Percentiles rank a stretch among this genome's conserved stretches.
Evolutionary conservation across 441 rosid species (phyloP).

Genomic region (Euphorbia schlechtendalii): DNA sequence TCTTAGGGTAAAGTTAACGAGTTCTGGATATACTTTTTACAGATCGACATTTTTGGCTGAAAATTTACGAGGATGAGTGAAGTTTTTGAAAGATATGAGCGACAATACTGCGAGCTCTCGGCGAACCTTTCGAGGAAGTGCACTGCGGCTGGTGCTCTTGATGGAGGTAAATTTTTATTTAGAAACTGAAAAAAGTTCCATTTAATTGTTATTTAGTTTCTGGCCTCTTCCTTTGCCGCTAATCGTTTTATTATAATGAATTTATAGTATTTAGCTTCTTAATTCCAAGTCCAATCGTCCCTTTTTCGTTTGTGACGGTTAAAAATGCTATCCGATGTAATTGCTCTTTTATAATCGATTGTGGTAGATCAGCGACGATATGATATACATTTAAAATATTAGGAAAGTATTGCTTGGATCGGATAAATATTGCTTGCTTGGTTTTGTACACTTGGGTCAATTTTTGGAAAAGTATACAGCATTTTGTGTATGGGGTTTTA

Average conservation of each 20-base stretch:
- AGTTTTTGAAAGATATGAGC: conserved; percentile 75
- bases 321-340: not conserved
- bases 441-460: not conserved
- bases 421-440: not conserved
- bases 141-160: conserved; percentile 44
- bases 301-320: not conserved
- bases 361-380: not conserved
- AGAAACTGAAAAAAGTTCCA: not conserved
- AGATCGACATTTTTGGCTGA: not conserved
- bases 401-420: not conserved
- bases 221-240: not conserved
- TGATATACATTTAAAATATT: too few relatives aligned
- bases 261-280: not conserved
- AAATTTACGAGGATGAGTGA: conserved; percentile 53
- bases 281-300: not conserved
- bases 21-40: not conserved
- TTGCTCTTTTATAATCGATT: not conserved
- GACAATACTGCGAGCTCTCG: conserved; percentile 86
- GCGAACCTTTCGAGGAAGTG: conserved; percentile 67
- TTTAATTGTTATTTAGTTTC: not conserved
- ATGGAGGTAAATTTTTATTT: conserved; percentile 49
- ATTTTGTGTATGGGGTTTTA: not conserved
- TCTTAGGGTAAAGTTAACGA: not conserved
- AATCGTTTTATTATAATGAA: too few relatives aligned
- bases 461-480: not conserved